Conservation (phyloP, 75 land plant species). For the Chamaecyparis obtusa region DNA sequence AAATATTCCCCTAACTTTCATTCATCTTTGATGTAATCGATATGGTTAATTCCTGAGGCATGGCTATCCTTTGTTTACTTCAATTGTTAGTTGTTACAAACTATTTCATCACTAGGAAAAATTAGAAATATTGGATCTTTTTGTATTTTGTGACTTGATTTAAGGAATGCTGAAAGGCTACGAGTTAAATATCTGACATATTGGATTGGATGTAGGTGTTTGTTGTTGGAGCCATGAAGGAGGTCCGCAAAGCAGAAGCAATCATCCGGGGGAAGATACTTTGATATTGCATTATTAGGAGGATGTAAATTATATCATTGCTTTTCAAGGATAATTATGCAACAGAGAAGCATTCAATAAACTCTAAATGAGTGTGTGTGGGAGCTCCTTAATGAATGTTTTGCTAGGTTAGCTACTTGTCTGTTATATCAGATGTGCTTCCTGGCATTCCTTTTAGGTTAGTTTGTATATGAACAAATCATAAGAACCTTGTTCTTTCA, state of each 20-base stretch:
- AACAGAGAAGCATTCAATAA: neutral
- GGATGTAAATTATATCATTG: neutral
- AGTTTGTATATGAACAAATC: neutral
- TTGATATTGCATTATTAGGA: conserved; percentile 5
- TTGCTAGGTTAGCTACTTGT: neutral
- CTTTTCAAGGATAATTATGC: neutral
- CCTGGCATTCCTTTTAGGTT: neutral
- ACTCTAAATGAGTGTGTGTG: neutral
- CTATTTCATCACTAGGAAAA: neutral
- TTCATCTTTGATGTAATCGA: neutral
- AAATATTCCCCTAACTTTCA: neutral
- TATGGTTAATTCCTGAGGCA: neutral
- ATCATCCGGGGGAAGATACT: conserved; percentile 69
- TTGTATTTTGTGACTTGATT: neutral
- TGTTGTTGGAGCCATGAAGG: conserved; percentile 74
- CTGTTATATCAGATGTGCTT: neutral
- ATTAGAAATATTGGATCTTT: neutral
- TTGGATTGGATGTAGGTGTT: conserved; percentile 47
- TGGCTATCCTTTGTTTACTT: neutral
- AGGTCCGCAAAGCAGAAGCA: conserved; percentile 87
- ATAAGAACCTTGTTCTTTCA: neutral
- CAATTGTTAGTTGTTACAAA: neutral
- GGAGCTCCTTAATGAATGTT: neutral
- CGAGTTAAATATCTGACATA: neutral
- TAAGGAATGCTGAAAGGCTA: neutral